Base-by-base conservation (phyloP, 1,139 yeast genomes). In the Protomyces gravidus region DNA sequence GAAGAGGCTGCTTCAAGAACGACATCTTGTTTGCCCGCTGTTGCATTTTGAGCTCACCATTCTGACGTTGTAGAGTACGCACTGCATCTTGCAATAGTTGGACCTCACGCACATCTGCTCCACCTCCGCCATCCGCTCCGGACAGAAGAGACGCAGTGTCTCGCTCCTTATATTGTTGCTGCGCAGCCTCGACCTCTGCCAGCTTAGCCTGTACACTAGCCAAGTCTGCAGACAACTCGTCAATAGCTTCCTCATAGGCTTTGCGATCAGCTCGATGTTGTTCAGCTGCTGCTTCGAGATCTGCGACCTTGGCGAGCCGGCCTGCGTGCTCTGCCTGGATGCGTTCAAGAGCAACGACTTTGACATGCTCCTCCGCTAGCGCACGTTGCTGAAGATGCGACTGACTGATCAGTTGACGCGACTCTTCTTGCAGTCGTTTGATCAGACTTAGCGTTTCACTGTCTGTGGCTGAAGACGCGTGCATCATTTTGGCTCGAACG, bases 331-430 rank as follows among this genome's bases (percentile, higher is more conserved):
- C 62, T n/a, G n/a, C 42, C 15, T 45, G 33, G 9, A 48, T 51
- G 9, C 56, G 39, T 17, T 62, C 63, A 2, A 63, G 57, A 5
- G 65, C 51, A 17, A 49, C 46, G 7, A 51, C 40, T 27, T 58
- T 58, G 21, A 65, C 50, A 30, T 50, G 26, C 15, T 62, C 49
- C 45, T 65, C 67, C 36, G 61, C 67, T 5, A 63, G 39, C n/a
- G 50, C 51, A n/a, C 32, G 55, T 40, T 65, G 64, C 36, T 58
- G 49, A 9, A 33, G 27, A 4, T 50, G 39, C 48, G 60, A 17
- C 27, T 59, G 61, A 30, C 15, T 45, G 15, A 47, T 45, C 11
- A 61, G 56, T n/a, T 55, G 39, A 7, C 48, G 46, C 25, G 59
- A 7, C 17, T 61, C 63, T 17, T 53, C 50, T 15, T 45, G 49